phyloP scores from a whole-genome alignment of 2,329 filamentous ascomycete species.

The Epichloe coenophiala region DNA sequence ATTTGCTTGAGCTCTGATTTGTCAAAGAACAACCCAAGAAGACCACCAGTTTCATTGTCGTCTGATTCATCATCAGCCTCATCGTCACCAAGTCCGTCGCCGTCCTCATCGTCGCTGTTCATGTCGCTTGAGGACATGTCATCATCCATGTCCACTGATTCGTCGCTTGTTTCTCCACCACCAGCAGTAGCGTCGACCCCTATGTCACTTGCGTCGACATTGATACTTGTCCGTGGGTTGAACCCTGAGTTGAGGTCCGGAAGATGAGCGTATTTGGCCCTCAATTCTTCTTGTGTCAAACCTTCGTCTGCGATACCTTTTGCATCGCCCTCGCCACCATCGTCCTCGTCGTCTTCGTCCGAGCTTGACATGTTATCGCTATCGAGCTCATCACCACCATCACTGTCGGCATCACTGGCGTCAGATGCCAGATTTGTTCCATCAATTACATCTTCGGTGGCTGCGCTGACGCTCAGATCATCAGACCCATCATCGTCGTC shows the following conservation, averaged over 20 bases:
- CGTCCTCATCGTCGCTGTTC: conserved; percentile 23
- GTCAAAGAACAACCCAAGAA: conserved; percentile 45
- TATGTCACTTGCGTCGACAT: conserved; percentile 11
- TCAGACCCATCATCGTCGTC: conserved; percentile 27
- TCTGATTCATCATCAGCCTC: conserved; percentile 30
- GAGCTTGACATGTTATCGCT: conserved; percentile 45
- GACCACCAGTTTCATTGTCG: conserved; percentile 27
- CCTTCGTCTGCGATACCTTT: conserved; percentile 44
- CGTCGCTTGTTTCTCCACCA: conserved; percentile 41
- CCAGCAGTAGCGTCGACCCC: conserved; percentile 16
- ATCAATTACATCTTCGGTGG: conserved; percentile 19
- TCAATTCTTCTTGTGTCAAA: conserved; percentile 55
- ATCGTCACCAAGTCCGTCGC: conserved; percentile 21
- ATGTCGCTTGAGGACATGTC: conserved; percentile 47
- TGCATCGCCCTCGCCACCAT: conserved; percentile 45
- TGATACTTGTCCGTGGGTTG: conserved; percentile 12
- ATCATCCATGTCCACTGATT: conserved; percentile 57
- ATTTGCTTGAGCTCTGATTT: conserved; percentile 44
- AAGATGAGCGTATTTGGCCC: conserved; percentile 54
- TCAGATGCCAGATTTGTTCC: conserved; percentile 22
- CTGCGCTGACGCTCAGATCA: conserved; percentile 28
- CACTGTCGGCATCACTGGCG: conserved; percentile 18
- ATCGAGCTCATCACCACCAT: conserved; percentile 28
- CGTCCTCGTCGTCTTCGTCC: conserved; percentile 49
- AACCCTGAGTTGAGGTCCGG: conserved; percentile 26